Conservation (phyloP, 2,329 filamentous ascomycete genomes). For the Fusarium paranaense region DNA sequence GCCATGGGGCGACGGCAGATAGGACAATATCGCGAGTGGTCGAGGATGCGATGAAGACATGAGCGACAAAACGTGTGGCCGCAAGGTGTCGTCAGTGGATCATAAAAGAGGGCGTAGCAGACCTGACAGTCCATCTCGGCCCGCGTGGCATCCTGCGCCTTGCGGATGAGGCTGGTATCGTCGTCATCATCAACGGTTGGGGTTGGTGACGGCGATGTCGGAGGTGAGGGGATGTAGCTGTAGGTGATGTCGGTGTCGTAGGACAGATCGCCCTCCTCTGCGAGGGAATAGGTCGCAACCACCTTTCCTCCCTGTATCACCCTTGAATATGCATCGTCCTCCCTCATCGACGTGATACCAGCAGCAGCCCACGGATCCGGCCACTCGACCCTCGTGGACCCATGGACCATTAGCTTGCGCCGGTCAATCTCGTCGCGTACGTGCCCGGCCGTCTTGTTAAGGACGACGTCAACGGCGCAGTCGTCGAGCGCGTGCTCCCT, state of each 20-base stretch:
- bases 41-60: slow-evolving; percentile 80
- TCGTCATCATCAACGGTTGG: slow-evolving; percentile 39
- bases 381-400: slow-evolving; percentile 50
- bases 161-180: slow-evolving; percentile 55
- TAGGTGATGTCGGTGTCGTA: slow-evolving; percentile 69
- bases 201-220: slow-evolving; percentile 32
- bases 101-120: slow-evolving; percentile 83
- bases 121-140: slow-evolving; percentile 88
- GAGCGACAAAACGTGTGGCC: slow-evolving; percentile 90
- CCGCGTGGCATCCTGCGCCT: slow-evolving; percentile 70
- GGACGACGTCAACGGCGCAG: slow-evolving; percentile 80
- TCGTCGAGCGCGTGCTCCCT: slow-evolving; percentile 82
- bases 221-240: slow-evolving; percentile 39
- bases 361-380: slow-evolving; percentile 55
- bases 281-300: slow-evolving; percentile 74
- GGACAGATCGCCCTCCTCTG: slow-evolving; percentile 68
- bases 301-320: slow-evolving; percentile 69
- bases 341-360: slow-evolving; percentile 55
- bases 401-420: slow-evolving; percentile 48
- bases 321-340: slow-evolving; percentile 45
- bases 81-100: slow-evolving; percentile 86
- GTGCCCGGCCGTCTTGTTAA: slow-evolving; percentile 76
- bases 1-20: slow-evolving; percentile 77
- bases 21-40: slow-evolving; percentile 83
- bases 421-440: slow-evolving; percentile 65